These are phyloP conservation scores for Camptophora hylomeconis DNA, from an alignment of 2,329 filamentous ascomycete genomes.

Conservation along the genomic window DNA sequence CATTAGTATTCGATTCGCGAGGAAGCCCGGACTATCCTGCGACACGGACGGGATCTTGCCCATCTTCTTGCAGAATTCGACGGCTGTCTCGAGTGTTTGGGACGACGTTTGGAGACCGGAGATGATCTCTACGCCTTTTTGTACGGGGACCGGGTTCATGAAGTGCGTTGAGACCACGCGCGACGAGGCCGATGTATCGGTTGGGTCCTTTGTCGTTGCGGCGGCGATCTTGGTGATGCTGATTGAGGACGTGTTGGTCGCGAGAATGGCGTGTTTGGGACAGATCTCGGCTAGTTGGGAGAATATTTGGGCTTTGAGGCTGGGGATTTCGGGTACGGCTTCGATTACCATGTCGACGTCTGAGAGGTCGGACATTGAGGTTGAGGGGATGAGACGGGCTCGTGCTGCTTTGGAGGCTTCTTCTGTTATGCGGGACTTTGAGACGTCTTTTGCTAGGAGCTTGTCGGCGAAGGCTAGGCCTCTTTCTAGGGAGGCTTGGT, in stretches of 20 bases:
- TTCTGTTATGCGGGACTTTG: conserved; percentile 73
- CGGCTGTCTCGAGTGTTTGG: conserved; percentile 65
- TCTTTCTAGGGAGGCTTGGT: conserved; percentile 74
- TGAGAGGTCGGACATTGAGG: conserved; percentile 61
- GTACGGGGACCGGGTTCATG: conserved; percentile 96
- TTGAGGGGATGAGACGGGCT: conserved; percentile 55
- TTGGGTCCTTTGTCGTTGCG: conserved; percentile 71
- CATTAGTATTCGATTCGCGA: conserved; percentile 96
- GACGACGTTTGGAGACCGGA: conserved; percentile 80
- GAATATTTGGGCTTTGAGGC: conserved; percentile 83
- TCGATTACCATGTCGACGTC: conserved; percentile 96
- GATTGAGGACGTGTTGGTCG: conserved; percentile 98
- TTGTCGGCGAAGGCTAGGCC: conserved; percentile 92
- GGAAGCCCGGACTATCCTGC: conserved; percentile 81
- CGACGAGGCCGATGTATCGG: conserved; percentile 65
- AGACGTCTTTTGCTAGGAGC: conserved; percentile 81
- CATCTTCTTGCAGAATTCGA: conserved; percentile 81
- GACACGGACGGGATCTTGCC: conserved; percentile 83
- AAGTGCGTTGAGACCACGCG: conserved; percentile 94
- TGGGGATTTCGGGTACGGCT: conserved; percentile 83
- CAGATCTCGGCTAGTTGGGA: conserved; percentile 67
- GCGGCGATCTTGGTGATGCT: conserved; percentile 84
- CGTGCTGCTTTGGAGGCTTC: conserved; percentile 64
- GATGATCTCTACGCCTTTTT: conserved; percentile 97
- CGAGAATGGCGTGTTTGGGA: conserved; percentile 73